Base-by-base conservation (phyloP, 306 rosid species). In the Myrica gale region DNA sequence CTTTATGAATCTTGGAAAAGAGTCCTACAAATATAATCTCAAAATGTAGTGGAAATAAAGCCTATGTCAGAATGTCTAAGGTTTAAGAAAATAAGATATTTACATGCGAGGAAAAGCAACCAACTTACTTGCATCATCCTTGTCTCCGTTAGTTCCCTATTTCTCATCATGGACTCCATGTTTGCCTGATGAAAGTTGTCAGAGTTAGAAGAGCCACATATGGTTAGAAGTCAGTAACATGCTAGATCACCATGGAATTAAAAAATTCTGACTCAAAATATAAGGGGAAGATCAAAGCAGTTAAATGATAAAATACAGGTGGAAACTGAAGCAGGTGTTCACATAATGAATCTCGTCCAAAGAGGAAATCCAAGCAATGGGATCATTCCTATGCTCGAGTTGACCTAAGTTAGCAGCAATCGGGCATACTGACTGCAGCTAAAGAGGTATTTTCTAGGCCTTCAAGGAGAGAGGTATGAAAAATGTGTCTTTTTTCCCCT, bases 101-200 rank as follows among this genome's bases (percentile, higher is more conserved):
- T 61, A 85, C 71, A 81, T 55, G 84, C 42, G 52, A 69, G 19
- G 55, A 68, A 83, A 73, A 82, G 68, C 82, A 82, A 70, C 54
- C 80, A 67, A 79, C 79, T 77, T 70, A 89, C 99, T 91, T 95
- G 99, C 99, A 95, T 90, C 99, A 95, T 95, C 89, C 99, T 88
- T 69, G 99, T 95, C 79, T 95, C 99, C 0, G 98, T 72, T 63
- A 95, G 88, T 80, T 95, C 99, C 73, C 98, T 86, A 73, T 86
- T 92, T 88, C 99, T 95, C 93, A 90, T 92, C 82, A 95, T 78
- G 60, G 97, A 82, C 75, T 95, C 99, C 97, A 95, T 90, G 88
- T 78, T 90, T 48, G 88, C 99, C 99, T 95, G 90, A 72, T 72
- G 42, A 51, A 77, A 68, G 72, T 74, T 53, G 78, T 66, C 48